Evolutionary conservation across 768 basidiomycete genomes (phyloP), one percentile per base, ranked within the genome.

Genomic region (Phylloporus rhodoxanthus): DNA sequence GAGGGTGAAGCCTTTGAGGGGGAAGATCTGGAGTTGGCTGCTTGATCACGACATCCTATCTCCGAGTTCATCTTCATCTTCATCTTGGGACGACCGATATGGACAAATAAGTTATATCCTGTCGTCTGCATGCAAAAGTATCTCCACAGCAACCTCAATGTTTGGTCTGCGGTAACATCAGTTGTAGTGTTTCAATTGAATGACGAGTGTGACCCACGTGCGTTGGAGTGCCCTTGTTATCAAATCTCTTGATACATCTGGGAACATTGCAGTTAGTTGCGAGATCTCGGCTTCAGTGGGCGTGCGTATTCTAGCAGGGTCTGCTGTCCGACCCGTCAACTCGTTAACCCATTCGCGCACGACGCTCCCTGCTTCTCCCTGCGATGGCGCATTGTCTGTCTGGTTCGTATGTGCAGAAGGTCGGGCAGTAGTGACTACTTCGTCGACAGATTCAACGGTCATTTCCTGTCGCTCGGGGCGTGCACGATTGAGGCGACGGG

Each of bases 71-170:
- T 46, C 29, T 26, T 30, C 33, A 29, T 46, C 29, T 26, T 28
- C 9, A 32, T 30, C 14, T 21, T 32, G 36, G 30, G 10, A 38
- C 14, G 20, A 30, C 14, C 40, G 43, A 50, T 41, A 40, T 21
- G 34, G 37, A 15, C 42, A 37, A 32, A 29, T 30, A 40, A 53
- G 7, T 39, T 17, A 42, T 4, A 5, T 40, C 32, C 20, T 39
- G 32, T 59, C 53, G 64, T 29, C 44, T 47, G 29, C 75, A 46
- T 73, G 75, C 43, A 94, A 70, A 32, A 94, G 72, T 11, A 81
- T 82, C 64, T 92, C 91, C 20, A 90, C 88, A 8, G 91, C 91
- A 26, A 72, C 77, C 73, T 91, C 89, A 38, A 87, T 79, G 60
- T 84, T 89, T 7, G 84, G 73, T 63, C 91, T 90, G 58, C 47